Percentiles rank a stretch among this genome's conserved stretches.
Evolutionary conservation across 768 basidiomycete genomes (phyloP).

Genomic region (Phanerochaete sordida): DNA sequence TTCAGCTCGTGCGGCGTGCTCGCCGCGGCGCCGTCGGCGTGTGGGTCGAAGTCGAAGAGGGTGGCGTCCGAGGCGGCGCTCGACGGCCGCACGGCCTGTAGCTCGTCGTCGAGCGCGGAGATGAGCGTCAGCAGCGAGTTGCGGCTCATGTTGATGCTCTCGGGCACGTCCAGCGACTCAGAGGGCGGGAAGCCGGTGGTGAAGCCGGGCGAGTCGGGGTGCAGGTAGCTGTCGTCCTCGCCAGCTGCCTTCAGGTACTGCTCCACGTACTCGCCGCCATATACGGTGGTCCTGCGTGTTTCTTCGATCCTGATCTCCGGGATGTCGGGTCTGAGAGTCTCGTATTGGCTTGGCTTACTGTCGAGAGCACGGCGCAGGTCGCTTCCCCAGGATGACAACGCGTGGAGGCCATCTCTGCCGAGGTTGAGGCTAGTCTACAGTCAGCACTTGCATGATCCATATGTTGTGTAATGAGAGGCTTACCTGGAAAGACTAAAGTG

Average conservation of each 20-base stretch:
- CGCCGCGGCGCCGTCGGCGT: constrained; percentile 48
- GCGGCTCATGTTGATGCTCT: constrained; percentile 46
- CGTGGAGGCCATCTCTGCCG: constrained; percentile 53
- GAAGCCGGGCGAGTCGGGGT: constrained; percentile 14
- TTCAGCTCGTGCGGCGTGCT: constrained; percentile 60
- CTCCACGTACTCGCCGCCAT: constrained; percentile 16
- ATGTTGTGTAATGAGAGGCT: no score
- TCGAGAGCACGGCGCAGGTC: constrained; percentile 54
- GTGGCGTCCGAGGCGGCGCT: constrained; percentile 60
- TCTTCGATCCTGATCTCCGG: constrained; percentile 31
- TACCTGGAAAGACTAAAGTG: constrained; percentile 71
- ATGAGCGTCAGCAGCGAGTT: constrained; percentile 45
- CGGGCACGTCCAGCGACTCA: constrained; percentile 46
- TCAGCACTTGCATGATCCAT: no score
- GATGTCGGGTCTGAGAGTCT: constrained; percentile 34
- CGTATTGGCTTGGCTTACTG: constrained; percentile 28
- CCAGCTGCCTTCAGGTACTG: constrained; percentile 34
- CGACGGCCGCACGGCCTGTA: constrained; percentile 35
- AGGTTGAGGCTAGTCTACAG: constrained; percentile 48
- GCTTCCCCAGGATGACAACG: constrained; percentile 46
- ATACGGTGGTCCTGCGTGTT: constrained; percentile 41
- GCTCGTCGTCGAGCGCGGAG: constrained; percentile 28
- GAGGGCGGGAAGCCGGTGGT: constrained; percentile 39
- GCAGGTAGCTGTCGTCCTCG: constrained; percentile 34
- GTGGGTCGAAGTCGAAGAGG: constrained; percentile 45